Conservation (phyloP, 129 eudicot species). For the Smallanthus sonchifolius region DNA sequence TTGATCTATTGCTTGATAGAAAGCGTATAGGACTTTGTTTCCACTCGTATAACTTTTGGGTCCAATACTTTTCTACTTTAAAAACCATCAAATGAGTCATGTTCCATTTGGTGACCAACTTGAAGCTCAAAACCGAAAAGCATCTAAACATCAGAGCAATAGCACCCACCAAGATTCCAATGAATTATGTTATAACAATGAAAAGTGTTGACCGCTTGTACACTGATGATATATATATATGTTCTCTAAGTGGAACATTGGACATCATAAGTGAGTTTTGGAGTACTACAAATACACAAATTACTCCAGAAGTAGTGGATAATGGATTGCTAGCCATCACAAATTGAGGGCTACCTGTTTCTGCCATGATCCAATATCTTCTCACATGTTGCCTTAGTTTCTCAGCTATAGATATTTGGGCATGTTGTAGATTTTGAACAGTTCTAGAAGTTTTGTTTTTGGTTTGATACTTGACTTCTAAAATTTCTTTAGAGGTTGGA, state of each 20-base stretch:
- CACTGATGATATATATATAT: background rate
- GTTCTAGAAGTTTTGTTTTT: background rate
- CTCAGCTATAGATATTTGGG: background rate
- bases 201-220: background rate
- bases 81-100: background rate
- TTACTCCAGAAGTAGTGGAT: background rate
- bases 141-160: constrained; percentile 1
- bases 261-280: background rate
- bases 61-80: constrained; percentile 23
- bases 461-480: constrained; percentile 25
- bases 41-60: constrained; percentile 14
- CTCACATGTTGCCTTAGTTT: background rate
- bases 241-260: background rate
- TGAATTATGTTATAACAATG: background rate
- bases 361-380: background rate
- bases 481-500: constrained; percentile 14
- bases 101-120: background rate
- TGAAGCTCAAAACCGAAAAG: background rate
- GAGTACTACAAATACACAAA: background rate
- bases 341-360: background rate
- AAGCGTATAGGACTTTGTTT: constrained; percentile 5
- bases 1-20: background rate
- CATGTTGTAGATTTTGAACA: background rate
- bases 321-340: background rate
- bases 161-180: constrained; percentile 6